Conservation (phyloP, 139 green algal species). For the Coccomyxa sp. region DNA sequence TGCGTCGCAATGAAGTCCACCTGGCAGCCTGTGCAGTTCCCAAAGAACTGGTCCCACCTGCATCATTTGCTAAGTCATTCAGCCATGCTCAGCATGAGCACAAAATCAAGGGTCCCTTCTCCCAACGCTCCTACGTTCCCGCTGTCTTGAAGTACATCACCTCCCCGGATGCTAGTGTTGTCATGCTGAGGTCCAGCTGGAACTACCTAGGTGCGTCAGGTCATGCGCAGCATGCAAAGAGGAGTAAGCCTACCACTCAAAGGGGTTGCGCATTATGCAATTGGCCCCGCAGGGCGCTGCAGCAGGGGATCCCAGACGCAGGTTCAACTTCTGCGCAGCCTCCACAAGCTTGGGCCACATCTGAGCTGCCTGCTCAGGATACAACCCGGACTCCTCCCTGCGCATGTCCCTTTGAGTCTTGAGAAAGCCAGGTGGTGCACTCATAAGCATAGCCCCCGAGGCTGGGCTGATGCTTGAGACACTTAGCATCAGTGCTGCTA, state of each 20-base stretch:
- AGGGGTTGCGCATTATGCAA: slow-evolving; percentile 9
- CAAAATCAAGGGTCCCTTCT: too few relatives aligned
- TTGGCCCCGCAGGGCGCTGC: slow-evolving; percentile 5
- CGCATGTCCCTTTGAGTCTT: not conserved
- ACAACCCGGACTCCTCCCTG: not conserved
- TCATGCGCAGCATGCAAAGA: too few relatives aligned
- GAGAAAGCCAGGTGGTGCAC: not conserved
- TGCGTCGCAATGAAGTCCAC: slow-evolving; percentile 19
- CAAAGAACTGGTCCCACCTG: not conserved
- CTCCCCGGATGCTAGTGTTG: too few relatives aligned
- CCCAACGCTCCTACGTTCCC: too few relatives aligned
- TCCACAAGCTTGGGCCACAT: slow-evolving; percentile 15
- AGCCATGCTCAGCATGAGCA: too few relatives aligned
- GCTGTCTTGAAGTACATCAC: too few relatives aligned
- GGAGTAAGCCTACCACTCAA: slow-evolving; percentile 10
- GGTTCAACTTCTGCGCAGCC: slow-evolving; percentile 6
- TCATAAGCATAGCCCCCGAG: not conserved
- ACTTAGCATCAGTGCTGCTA: not conserved
- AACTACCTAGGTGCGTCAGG: too few relatives aligned
- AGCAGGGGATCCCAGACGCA: slow-evolving; percentile 8
- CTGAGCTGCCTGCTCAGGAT: not conserved
- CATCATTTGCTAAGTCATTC: too few relatives aligned
- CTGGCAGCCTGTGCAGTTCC: slow-evolving; percentile 3
- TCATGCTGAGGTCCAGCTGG: too few relatives aligned
- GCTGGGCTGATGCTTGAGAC: not conserved